Percentiles rank a stretch among this genome's conserved stretches.
Evolutionary conservation across 2,329 filamentous ascomycete genomes (phyloP).

Genomic region (Fusarium praegraminearum): DNA sequence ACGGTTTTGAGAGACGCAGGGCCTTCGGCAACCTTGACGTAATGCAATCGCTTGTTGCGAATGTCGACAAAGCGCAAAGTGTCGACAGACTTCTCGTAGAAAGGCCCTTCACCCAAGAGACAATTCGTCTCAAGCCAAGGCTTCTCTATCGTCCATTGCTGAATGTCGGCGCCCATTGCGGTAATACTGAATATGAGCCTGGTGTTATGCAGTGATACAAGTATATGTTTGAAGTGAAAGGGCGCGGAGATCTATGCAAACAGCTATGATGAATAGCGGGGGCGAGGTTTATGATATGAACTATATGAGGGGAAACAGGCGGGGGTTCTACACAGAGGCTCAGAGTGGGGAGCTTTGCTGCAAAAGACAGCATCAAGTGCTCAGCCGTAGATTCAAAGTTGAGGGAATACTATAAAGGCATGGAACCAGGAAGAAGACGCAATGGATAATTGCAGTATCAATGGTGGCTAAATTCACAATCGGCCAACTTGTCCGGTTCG

Average conservation of each 20-base stretch:
- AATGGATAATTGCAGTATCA: not conserved
- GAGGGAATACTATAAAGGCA: not conserved
- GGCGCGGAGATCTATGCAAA: not conserved
- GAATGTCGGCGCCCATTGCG: slow-evolving; percentile 53
- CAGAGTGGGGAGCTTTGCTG: slow-evolving; percentile 15
- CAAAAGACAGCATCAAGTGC: not conserved
- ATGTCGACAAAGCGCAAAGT: slow-evolving; percentile 86
- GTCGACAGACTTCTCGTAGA: slow-evolving; percentile 74
- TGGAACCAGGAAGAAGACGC: not conserved
- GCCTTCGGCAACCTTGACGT: slow-evolving; percentile 73
- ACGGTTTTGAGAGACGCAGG: slow-evolving; percentile 72
- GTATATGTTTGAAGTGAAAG: not conserved
- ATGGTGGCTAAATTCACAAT: slow-evolving; percentile 20
- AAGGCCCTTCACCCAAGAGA: slow-evolving; percentile 78
- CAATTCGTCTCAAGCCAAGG: slow-evolving; percentile 72
- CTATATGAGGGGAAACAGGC: slow-evolving; percentile 28
- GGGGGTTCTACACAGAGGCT: slow-evolving; percentile 11
- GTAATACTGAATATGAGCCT: not conserved
- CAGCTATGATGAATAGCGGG: slow-evolving; percentile 18
- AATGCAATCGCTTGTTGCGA: slow-evolving; percentile 79
- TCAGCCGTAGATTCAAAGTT: not conserved
- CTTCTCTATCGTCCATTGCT: slow-evolving; percentile 64
- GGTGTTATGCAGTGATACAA: not conserved
- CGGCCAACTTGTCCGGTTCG: slow-evolving; percentile 19
- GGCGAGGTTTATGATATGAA: slow-evolving; percentile 26